phyloP scores from a whole-genome alignment of 192 early-diverging fungal genomes.

The Coemansia pectinata region DNA sequence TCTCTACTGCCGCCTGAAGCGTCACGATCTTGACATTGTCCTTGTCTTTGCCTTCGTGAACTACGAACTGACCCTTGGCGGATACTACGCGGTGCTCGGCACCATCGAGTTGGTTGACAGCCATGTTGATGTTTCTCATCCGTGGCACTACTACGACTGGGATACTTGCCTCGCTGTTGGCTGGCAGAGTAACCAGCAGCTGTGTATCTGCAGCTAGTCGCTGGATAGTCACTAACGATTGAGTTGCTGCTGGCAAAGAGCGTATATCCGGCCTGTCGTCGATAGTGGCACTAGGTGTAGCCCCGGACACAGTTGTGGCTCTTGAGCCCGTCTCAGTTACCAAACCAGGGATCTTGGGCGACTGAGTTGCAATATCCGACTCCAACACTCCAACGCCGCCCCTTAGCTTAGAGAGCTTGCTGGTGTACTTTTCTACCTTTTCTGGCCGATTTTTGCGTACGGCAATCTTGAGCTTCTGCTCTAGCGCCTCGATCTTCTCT shows the following conservation, averaged over 20 bases:
- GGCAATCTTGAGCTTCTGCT: slow-evolving; percentile 98
- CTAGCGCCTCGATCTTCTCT: slow-evolving; percentile 93
- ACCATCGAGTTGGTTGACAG: neutral
- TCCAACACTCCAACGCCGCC: neutral
- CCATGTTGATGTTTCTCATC: neutral
- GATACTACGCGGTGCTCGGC: neutral
- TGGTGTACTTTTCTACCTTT: slow-evolving; percentile 81
- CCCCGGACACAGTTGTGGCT: neutral
- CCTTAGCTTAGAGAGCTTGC: slow-evolving; percentile 70
- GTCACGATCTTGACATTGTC: slow-evolving; percentile 51
- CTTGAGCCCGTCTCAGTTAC: neutral
- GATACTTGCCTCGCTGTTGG: slow-evolving; percentile 32
- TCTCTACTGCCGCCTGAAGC: slow-evolving; percentile 19
- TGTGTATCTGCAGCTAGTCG: slow-evolving; percentile 31
- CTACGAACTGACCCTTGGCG: slow-evolving; percentile 24
- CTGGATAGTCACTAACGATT: slow-evolving; percentile 6
- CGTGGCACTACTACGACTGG: slow-evolving; percentile 31
- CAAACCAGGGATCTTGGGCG: neutral
- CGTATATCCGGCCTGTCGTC: neutral
- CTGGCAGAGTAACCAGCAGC: slow-evolving; percentile 31
- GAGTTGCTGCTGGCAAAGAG: neutral
- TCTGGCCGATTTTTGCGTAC: slow-evolving; percentile 82
- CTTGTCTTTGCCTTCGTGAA: slow-evolving; percentile 53
- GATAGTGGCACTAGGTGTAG: neutral
- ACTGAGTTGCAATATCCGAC: neutral